Evolutionary conservation across 2,329 filamentous ascomycete species (phyloP), one percentile per base, ranked within the genome.

Genomic region (Aspergillus sp.): DNA sequence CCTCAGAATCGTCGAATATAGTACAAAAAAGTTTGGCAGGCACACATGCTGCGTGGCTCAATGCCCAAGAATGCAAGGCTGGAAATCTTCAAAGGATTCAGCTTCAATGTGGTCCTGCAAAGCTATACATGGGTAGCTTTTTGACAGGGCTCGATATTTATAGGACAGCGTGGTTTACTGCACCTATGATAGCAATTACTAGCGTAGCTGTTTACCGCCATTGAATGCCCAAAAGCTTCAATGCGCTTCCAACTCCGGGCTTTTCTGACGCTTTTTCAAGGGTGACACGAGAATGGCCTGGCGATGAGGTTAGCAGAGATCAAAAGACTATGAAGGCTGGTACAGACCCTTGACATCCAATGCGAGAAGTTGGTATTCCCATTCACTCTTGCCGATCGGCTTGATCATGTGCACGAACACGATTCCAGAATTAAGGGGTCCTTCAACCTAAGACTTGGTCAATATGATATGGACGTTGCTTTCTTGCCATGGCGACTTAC

Each of bases 321-420:
- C 19, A 19, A 19, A 2, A 19, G 4, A 19, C 19, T 19, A 19
- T 40, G 9, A 27, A 34, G 7, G 29, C 8, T 39, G 6, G 11
- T 28, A 42, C 49, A 67, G 59, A 50, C 88, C 89, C 54, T 79
- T 83, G 27, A 95, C 79, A 64, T 95, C 90, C 37, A 97, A 63
- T 41, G 82, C 86, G 34, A 97, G 73, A 60, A 89, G 82, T 60
- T 83, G 81, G 68, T 95, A 96, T 56, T 87, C 78, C 61, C 82
- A 90, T 33, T 88, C 82, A 40, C 74, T 68, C 32, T 82, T 76
- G 29, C 81, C 81, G 2, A 78, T 73, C 31, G 73, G 73, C 65
- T 83, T 88, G 37, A 84, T 77, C 77, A 95, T 81, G 63, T 96
- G 89, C 42, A 95, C 71, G 52, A 82, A 76, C 6, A 89, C 90